These are phyloP conservation scores for Papiliotrema nemorosa DNA, from an alignment of 1,284 basidiomycete species.

Conservation along the genomic window DNA sequence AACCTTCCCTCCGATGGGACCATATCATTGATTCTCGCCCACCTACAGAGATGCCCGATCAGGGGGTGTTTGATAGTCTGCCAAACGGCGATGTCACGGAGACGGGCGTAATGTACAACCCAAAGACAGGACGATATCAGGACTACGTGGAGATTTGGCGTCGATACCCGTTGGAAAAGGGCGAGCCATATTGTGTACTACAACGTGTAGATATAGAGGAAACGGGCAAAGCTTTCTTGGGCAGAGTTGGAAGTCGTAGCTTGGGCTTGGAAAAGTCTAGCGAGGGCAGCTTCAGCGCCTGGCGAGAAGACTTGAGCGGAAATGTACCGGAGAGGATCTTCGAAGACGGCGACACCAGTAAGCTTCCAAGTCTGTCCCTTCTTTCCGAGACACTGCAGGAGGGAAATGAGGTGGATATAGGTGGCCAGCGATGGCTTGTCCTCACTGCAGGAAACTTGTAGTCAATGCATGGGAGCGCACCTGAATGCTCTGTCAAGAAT, in stretches of 20 bases:
- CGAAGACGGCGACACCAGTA: neutral
- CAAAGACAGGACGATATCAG: constrained; percentile 18
- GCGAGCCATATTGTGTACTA: constrained; percentile 17
- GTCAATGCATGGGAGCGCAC: too few relatives aligned
- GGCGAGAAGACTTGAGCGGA: constrained; percentile 6
- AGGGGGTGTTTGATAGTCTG: constrained; percentile 25
- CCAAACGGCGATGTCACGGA: constrained; percentile 33
- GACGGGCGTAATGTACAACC: constrained; percentile 35
- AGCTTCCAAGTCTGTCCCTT: neutral
- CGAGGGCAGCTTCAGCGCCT: constrained; percentile 4
- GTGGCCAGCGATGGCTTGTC: neutral
- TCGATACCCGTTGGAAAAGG: constrained; percentile 3
- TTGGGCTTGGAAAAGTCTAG: constrained; percentile 7
- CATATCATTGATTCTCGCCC: constrained; percentile 31
- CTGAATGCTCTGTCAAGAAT: too few relatives aligned
- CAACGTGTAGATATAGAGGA: constrained; percentile 8
- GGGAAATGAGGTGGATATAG: neutral
- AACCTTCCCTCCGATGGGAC: constrained; percentile 26
- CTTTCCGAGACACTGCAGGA: neutral
- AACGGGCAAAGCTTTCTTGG: constrained; percentile 3
- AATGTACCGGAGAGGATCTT: constrained; percentile 4
- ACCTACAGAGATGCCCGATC: constrained; percentile 17
- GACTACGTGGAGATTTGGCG: constrained; percentile 37
- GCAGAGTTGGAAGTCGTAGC: constrained; percentile 7
- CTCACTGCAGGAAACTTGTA: neutral